Percentiles rank a stretch among this genome's conserved stretches.
phyloP scores from a whole-genome alignment of 2,329 filamentous ascomycete species.

The Pochonia chlamydosporia region DNA sequence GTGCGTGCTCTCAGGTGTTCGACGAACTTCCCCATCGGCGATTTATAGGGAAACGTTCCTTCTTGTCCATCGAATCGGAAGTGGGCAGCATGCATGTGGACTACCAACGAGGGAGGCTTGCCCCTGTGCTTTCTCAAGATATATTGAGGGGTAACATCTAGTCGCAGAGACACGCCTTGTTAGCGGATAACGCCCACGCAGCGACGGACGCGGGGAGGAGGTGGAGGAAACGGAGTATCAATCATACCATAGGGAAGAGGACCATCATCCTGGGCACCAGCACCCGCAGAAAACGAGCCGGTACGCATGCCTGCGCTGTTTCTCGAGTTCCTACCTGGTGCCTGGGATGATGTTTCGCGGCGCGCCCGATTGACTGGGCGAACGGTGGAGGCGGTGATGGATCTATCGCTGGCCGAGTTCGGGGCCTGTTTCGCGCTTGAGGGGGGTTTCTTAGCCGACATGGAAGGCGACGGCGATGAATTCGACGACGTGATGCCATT shows the following conservation, averaged over 20 bases:
- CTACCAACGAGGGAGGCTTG: conserved; percentile 72
- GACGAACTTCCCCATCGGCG: conserved; percentile 77
- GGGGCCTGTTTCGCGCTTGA: conserved; percentile 34
- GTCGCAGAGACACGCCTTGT: background rate
- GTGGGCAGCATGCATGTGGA: conserved; percentile 80
- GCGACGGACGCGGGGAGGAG: background rate
- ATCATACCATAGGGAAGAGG: conserved; percentile 47
- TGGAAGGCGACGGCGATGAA: conserved; percentile 53
- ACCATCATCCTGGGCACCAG: conserved; percentile 29
- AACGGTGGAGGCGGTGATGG: conserved; percentile 33
- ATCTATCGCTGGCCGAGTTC: conserved; percentile 28
- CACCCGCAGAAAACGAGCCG: conserved; percentile 41
- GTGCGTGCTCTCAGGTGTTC: conserved; percentile 72
- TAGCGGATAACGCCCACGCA: background rate
- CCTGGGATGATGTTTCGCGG: conserved; percentile 46
- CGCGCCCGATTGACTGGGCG: conserved; percentile 53
- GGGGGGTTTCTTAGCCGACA: conserved; percentile 50
- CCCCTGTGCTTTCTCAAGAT: conserved; percentile 78
- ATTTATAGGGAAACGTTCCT: conserved; percentile 86
- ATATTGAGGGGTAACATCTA: conserved; percentile 68
- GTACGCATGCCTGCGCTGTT: conserved; percentile 46
- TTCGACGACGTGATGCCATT: conserved; percentile 55
- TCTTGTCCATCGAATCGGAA: conserved; percentile 94
- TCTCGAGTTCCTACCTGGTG: conserved; percentile 41
- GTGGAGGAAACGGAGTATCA: background rate